phyloP scores from a whole-genome alignment of 2,329 filamentous ascomycete genomes.

The Cordyceps farinosa region DNA sequence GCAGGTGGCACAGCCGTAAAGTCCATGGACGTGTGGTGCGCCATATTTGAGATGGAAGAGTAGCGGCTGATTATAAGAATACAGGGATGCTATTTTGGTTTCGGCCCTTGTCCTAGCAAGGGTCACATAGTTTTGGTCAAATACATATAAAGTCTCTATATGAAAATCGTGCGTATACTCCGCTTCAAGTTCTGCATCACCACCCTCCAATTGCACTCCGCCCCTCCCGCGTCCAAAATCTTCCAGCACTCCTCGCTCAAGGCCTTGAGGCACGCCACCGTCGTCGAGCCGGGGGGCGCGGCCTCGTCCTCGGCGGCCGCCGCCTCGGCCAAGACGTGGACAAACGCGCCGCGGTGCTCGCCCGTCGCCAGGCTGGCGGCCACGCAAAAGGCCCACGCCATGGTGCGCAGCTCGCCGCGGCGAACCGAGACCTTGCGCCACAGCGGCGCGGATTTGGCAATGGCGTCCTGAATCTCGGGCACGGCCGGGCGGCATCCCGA shows the following conservation, averaged over 20 bases:
- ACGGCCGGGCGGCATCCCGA: neutral
- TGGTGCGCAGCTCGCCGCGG: neutral
- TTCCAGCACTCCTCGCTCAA: neutral
- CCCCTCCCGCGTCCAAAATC: neutral
- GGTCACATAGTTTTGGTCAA: too few relatives aligned
- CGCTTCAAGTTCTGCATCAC: neutral
- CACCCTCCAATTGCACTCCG: neutral
- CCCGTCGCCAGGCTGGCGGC: neutral
- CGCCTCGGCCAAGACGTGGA: neutral
- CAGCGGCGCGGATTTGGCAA: neutral
- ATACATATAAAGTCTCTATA: neutral
- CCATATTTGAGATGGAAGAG: neutral
- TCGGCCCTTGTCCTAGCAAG: neutral
- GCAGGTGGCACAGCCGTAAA: neutral
- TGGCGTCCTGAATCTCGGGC: neutral
- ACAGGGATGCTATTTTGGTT: too few relatives aligned
- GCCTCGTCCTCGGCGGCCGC: neutral
- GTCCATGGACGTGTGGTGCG: neutral
- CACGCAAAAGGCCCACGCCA: constrained; percentile 4
- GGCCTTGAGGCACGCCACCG: neutral
- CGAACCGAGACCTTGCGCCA: neutral
- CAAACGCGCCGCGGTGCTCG: neutral
- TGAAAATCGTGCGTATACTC: neutral
- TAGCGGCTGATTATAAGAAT: too few relatives aligned
- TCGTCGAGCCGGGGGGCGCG: too few relatives aligned